These are phyloP conservation scores for Inga oerstediana DNA, from an alignment of 306 rosid species.

Conservation along the genomic window DNA sequence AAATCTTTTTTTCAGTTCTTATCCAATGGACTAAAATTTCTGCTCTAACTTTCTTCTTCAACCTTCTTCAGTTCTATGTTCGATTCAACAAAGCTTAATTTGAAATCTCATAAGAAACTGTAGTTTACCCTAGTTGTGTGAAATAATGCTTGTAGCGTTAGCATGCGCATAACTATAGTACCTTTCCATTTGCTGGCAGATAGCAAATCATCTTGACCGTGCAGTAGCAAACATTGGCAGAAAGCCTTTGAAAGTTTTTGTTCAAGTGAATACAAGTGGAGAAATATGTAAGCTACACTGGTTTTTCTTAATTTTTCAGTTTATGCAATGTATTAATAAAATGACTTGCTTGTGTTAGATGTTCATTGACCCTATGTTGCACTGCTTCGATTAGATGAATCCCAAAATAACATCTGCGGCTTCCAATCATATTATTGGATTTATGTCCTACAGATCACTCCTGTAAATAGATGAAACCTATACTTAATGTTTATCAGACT, in stretches of 20 bases:
- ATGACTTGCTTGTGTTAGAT: constrained; percentile 25
- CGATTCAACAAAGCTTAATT: background rate
- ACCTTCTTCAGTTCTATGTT: background rate
- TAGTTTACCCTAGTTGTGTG: background rate
- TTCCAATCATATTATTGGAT: constrained; percentile 16
- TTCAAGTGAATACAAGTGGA: constrained; percentile 98
- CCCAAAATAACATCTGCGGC: constrained; percentile 11
- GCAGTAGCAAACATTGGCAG: constrained; percentile 74
- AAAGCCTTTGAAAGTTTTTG: constrained; percentile 77
- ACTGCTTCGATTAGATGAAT: background rate
- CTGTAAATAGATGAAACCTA: background rate
- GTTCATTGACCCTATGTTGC: background rate
- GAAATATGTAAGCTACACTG: constrained; percentile 68
- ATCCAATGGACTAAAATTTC: background rate
- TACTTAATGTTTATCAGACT: constrained; percentile 16
- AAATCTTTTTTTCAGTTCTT: background rate
- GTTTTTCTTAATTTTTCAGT: constrained; percentile 12
- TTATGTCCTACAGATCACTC: background rate
- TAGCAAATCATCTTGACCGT: constrained; percentile 76
- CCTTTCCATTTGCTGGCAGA: constrained; percentile 47
- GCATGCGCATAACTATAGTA: background rate
- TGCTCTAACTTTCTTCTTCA: background rate
- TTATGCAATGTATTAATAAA: constrained; percentile 16
- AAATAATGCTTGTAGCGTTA: background rate
- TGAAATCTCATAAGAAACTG: background rate